Evolutionary conservation across 495 filamentous ascomycete species (phyloP).

Genomic region (Neurospora tetrasperma): DNA sequence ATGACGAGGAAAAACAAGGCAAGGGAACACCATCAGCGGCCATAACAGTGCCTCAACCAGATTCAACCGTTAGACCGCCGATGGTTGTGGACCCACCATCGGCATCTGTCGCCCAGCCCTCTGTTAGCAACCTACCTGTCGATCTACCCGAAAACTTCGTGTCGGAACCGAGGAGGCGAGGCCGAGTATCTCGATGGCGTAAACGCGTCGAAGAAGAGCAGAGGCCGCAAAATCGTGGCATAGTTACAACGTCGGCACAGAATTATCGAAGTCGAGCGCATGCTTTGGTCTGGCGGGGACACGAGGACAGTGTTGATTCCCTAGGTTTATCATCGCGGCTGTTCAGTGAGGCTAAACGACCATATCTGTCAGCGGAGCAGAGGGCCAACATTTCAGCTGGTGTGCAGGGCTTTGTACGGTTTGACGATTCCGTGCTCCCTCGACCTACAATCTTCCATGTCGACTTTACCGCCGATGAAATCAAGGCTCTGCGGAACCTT

Average conservation of each 20-base stretch:
- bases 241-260: slow-evolving; percentile 8
- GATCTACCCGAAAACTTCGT: neutral
- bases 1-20: slow-evolving; percentile 9
- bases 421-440: neutral
- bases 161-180: neutral
- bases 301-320: neutral
- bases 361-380: slow-evolving; percentile 22
- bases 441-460: slow-evolving; percentile 22
- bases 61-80: neutral
- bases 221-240: neutral
- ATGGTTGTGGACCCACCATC: neutral
- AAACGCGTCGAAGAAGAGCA: neutral
- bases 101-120: neutral
- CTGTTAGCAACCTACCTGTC: neutral
- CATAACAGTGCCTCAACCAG: neutral
- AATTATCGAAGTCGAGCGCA: slow-evolving; percentile 13
- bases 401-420: slow-evolving; percentile 6
- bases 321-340: neutral
- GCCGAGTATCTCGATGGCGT: neutral
- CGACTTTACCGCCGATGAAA: slow-evolving; percentile 43
- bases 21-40: neutral
- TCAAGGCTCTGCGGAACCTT: slow-evolving; percentile 18
- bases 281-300: slow-evolving; percentile 3
- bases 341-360: slow-evolving; percentile 11
- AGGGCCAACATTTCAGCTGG: slow-evolving; percentile 15